Percentiles rank a stretch among this genome's conserved stretches.
Conservation (phyloP, 768 basidiomycete species). For the Pulveroboletus sp. region DNA sequence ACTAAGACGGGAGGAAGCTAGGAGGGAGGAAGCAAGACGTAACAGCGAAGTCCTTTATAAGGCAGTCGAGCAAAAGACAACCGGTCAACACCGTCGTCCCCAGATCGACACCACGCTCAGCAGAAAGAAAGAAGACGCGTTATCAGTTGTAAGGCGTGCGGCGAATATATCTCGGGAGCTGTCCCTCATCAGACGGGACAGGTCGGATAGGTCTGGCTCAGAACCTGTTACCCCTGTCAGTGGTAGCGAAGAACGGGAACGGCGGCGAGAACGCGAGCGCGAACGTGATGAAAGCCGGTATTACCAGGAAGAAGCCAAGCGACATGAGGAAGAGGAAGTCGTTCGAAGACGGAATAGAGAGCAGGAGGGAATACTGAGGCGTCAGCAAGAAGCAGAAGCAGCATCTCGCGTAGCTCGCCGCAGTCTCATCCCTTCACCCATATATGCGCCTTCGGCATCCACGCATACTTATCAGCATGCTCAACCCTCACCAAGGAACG, state of each 20-base stretch:
- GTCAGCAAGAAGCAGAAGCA: constrained; percentile 58
- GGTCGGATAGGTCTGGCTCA: constrained; percentile 20
- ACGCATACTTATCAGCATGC: constrained; percentile 32
- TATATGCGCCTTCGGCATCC: constrained; percentile 27
- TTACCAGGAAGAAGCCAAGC: constrained; percentile 42
- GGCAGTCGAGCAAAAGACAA: constrained; percentile 15
- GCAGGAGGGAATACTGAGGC: constrained; percentile 50
- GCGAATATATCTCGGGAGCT: constrained; percentile 21
- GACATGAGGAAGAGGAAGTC: constrained; percentile 44
- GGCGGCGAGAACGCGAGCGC: constrained; percentile 22
- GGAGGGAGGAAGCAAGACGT: constrained; percentile 32
- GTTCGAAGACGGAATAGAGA: constrained; percentile 45
- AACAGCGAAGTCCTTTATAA: constrained; percentile 35
- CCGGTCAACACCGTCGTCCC: constrained; percentile 19
- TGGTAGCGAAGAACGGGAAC: constrained; percentile 19
- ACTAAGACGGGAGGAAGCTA: constrained; percentile 31
- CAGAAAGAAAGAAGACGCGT: constrained; percentile 31
- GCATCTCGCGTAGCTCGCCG: constrained; percentile 43
- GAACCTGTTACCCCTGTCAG: constrained; percentile 27
- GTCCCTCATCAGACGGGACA: constrained; percentile 22
- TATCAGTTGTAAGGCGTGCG: constrained; percentile 23
- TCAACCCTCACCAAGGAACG: constrained; percentile 28
- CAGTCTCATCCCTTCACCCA: constrained; percentile 26
- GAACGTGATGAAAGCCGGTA: constrained; percentile 31
- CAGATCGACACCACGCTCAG: constrained; percentile 26